phyloP scores from a whole-genome alignment of 73 alveolate genomes.

The Paramecium biaurelia region DNA sequence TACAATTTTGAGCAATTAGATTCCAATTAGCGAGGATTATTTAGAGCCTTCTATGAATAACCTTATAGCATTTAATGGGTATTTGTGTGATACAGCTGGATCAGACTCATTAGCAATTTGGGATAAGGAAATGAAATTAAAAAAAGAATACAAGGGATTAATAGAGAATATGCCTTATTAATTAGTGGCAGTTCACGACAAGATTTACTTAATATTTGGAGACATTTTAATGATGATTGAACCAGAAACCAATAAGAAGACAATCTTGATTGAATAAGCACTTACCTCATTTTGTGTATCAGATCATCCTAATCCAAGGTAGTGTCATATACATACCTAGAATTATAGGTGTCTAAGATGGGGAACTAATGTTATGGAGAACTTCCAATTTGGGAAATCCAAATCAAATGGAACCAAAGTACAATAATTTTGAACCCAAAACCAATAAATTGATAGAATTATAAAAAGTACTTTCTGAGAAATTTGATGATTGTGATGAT shows the following conservation, averaged over 20 bases:
- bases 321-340: slow-evolving; percentile 36
- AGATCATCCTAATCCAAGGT: slow-evolving; percentile 25
- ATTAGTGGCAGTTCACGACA: background rate
- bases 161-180: slow-evolving; percentile 13
- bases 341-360: background rate
- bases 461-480: background rate
- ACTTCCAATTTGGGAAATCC: background rate
- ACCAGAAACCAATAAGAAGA: background rate
- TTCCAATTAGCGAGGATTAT: slow-evolving; percentile 15
- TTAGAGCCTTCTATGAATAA: slow-evolving; percentile 42
- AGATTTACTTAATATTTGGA: background rate
- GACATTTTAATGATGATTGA: background rate
- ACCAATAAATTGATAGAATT: background rate
- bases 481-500: slow-evolving; percentile 14
- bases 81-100: slow-evolving; percentile 48
- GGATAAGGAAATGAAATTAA: slow-evolving; percentile 1
- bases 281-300: background rate
- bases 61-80: slow-evolving; percentile 12
- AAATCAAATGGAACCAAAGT: background rate
- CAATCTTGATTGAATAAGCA: background rate
- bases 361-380: background rate
- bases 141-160: background rate
- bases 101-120: slow-evolving; percentile 23
- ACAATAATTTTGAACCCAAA: background rate
- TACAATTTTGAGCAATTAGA: background rate